Base-by-base conservation (phyloP, 768 basidiomycete genomes). In the Leucocoprinus birnbaumii region DNA sequence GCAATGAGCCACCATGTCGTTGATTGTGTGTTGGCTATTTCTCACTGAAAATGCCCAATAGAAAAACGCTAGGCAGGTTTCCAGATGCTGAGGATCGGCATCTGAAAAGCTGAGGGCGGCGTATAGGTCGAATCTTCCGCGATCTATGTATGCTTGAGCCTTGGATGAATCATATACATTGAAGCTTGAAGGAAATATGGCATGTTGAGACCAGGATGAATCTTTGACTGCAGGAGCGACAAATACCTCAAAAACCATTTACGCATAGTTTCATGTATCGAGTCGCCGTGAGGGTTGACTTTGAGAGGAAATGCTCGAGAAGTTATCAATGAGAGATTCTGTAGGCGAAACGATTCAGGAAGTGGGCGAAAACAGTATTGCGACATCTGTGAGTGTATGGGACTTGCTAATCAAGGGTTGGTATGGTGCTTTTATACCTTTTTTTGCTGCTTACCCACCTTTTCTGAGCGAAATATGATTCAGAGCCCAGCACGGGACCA, bases 31-130 rank as follows among this genome's bases (percentile, higher is more conserved):
- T 43, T n/a, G n/a, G 5, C 3, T 26, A 47, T 42, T 21, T 21
- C 54, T 26, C 53, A 67, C 66, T 22, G 64, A 50, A 55, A 67
- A 65, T 19, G 62, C 63, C 66, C 66, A 67, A 26, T 58, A 57
- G 26, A 65, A 59, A 47, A 67, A 67, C 1, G 63, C 62, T 2
- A 67, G 48, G 26, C 63, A 64, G 16, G 66, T 67, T 14, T 59
- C 57, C 11, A 67, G 59, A 46, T 62, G 66, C 16, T 58, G 48
- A 10, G 48, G 19, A 35, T 64, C 59, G 1, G 66, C 63, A 25
- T 64, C 57, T 0, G 62, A 60, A 37, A 65, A 67, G 35, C 59
- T 56, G 21, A 63, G 42, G 5, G 56, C 59, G 6, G 61, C 63
- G 18, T 60, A 63, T 11, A 58, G 27, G 47, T 63, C 63, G 40